Conservation (phyloP, 2,329 filamentous ascomycete species). For the Nannizziopsis arthrosporioides region DNA sequence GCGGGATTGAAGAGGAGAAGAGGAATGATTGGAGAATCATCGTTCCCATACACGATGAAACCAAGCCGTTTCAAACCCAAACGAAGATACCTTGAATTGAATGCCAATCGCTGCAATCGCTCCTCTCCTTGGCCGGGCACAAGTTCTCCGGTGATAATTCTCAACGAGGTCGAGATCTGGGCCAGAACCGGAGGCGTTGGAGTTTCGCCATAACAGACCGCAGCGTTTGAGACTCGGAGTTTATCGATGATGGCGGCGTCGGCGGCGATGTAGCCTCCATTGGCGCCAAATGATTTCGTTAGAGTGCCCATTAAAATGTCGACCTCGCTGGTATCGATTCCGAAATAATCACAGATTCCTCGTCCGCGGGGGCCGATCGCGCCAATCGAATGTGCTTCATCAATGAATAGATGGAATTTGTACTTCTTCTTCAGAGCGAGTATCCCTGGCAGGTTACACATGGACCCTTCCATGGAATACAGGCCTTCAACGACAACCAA, state of each 20-base stretch:
- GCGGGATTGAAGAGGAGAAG: conserved; percentile 94
- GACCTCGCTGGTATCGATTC: conserved; percentile 72
- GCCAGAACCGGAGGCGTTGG: conserved; percentile 77
- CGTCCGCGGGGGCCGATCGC: conserved; percentile 78
- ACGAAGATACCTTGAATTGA: conserved; percentile 97
- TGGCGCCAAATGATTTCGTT: conserved; percentile 96
- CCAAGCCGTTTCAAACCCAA: conserved; percentile 93
- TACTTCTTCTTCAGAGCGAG: conserved; percentile 83
- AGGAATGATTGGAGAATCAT: conserved; percentile 94
- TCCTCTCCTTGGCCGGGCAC: conserved; percentile 88
- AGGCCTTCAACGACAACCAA: conserved; percentile 89
- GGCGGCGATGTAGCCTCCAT: conserved; percentile 86
- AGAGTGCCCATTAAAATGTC: conserved; percentile 97
- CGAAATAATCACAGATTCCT: conserved; percentile 96
- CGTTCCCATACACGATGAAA: conserved; percentile 92
- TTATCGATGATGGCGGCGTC: conserved; percentile 89
- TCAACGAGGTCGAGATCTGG: conserved; percentile 78
- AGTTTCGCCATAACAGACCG: conserved; percentile 75
- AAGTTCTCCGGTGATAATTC: conserved; percentile 79
- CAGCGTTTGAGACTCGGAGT: conserved; percentile 73
- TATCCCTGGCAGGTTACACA: conserved; percentile 91
- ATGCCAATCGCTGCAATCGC: conserved; percentile 85
- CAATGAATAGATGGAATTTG: conserved; percentile 91
- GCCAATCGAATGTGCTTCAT: conserved; percentile 93
- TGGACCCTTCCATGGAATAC: conserved; percentile 98